Evolutionary conservation across 2,329 filamentous ascomycete species (phyloP).

Genomic region (Thermothelomyces thermophilus): DNA sequence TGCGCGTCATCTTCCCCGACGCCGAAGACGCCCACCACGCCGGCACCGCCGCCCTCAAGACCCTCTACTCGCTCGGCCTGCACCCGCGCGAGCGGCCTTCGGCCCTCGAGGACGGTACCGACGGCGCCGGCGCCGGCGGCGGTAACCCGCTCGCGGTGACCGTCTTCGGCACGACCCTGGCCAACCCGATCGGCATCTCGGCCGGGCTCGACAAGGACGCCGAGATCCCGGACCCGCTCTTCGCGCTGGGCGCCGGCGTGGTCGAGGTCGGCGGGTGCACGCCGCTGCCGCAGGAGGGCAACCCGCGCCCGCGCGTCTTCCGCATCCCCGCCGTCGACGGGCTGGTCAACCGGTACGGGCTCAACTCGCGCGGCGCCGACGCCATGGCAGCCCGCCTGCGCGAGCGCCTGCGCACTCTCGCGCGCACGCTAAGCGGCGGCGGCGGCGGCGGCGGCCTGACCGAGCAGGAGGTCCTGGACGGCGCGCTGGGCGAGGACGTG

Average conservation of each 20-base stretch:
- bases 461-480: slow-evolving; percentile 69
- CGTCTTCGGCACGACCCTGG: slow-evolving; percentile 70
- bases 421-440: slow-evolving; percentile 59
- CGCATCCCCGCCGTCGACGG: slow-evolving; percentile 76
- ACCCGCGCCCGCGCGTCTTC: slow-evolving; percentile 83
- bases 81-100: slow-evolving; percentile 74
- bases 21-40: slow-evolving; percentile 89
- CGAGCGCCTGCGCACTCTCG: slow-evolving; percentile 71
- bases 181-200: slow-evolving; percentile 90
- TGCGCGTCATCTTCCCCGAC: slow-evolving; percentile 63
- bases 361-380: slow-evolving; percentile 88
- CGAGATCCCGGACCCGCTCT: slow-evolving; percentile 76
- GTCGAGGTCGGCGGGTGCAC: slow-evolving; percentile 93
- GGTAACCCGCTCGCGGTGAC: slow-evolving; percentile 35
- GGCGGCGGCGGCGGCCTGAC: slow-evolving; percentile 57
- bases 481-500: slow-evolving; percentile 56
- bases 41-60: slow-evolving; percentile 64
- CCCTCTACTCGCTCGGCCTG: slow-evolving; percentile 65
- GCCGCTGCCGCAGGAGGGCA: slow-evolving; percentile 79
- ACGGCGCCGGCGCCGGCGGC: slow-evolving; percentile 5
- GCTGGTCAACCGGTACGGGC: slow-evolving; percentile 90
- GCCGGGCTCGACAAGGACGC: slow-evolving; percentile 93
- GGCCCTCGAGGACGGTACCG: slow-evolving; percentile 26
- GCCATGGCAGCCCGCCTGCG: slow-evolving; percentile 73
- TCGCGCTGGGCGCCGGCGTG: slow-evolving; percentile 76